Evolutionary conservation across 148 eudicot species (phyloP), one percentile per base, ranked within the genome.

Genomic region (Selenicereus undatus): DNA sequence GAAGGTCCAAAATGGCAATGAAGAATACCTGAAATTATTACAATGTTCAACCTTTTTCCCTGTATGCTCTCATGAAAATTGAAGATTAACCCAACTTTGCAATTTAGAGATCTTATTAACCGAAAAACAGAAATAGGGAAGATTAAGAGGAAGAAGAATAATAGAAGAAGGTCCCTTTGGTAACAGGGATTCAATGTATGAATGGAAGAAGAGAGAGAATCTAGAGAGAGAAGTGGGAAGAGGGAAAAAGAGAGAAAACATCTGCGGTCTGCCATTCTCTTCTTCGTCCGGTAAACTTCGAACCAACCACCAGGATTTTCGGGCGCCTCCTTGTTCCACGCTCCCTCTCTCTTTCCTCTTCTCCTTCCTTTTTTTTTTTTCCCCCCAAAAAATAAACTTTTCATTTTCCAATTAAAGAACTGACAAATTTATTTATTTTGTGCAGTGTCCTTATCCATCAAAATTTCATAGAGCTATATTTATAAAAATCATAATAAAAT

Each of bases 291-390:
- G 71, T 65, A 76, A 60, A 62, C 78, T 84, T 81, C 79, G 79
- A 85, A 78, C 84, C 87, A 85, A 74, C 81, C 73, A 73, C 48
- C 86, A 81, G 73, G 50, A 72, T 76, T 76, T 84, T 79, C 76
- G 70, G 83, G 73, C 66, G 30, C 36, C 22, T 35, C 73, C 22
- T 76, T 80, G 30, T 54, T 36, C 27, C 69, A 54, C 24, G 11
- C 45, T 35, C 72, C 7, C 54, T 39, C 80, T 22, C 80, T 78
- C 73, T 36, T 22, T n/a, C 62, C 50, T 18, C 8, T 69, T 48
- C 16, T 7, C 20, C 11, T 2, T n/a, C 21, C 8, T 65, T 20
- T 36, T 78, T 39, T 0, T 12, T 16, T 39, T 39, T 39, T 32
- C 32, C 50, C 30, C n/a, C 39, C 16, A 17, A 56, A 21, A 62